Percentiles rank a stretch among this genome's conserved stretches.
Conservation (phyloP, 169 alveolate genomes). For the Cryptosporidium baileyi region DNA sequence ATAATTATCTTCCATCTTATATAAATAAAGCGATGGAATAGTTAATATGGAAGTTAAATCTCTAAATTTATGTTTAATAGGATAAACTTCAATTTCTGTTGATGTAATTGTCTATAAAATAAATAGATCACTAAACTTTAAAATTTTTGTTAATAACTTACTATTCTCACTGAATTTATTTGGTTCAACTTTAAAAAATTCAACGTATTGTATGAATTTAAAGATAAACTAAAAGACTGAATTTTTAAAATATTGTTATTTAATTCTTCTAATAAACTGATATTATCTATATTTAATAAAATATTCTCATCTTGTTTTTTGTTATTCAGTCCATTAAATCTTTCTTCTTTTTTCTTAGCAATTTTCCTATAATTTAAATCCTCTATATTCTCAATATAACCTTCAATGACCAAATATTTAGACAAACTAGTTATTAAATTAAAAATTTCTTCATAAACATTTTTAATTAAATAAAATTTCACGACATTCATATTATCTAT, state of each 20-base stretch:
- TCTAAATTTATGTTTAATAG: slow-evolving; percentile 8
- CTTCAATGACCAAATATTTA: background rate
- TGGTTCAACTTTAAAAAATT: background rate
- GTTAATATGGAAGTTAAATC: slow-evolving; percentile 20
- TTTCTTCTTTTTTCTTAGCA: background rate
- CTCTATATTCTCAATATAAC: background rate
- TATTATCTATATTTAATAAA: background rate
- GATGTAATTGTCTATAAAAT: background rate
- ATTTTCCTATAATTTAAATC: background rate
- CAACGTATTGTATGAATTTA: background rate
- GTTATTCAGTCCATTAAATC: background rate
- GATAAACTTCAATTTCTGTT: background rate
- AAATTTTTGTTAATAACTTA: background rate
- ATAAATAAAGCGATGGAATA: slow-evolving; percentile 26
- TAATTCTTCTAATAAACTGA: background rate
- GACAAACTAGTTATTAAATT: background rate
- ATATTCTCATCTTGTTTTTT: background rate
- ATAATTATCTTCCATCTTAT: slow-evolving; percentile 12
- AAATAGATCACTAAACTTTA: background rate
- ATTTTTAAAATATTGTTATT: slow-evolving; percentile 11
- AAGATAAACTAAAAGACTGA: slow-evolving; percentile 8
- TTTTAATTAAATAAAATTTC: background rate
- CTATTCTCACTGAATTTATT: slow-evolving; percentile 9
- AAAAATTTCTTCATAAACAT: slow-evolving; percentile 22
- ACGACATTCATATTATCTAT: background rate